Evolutionary conservation across 768 basidiomycete genomes (phyloP), one percentile per base, ranked within the genome.

Genomic region (Auriscalpium orientale): DNA sequence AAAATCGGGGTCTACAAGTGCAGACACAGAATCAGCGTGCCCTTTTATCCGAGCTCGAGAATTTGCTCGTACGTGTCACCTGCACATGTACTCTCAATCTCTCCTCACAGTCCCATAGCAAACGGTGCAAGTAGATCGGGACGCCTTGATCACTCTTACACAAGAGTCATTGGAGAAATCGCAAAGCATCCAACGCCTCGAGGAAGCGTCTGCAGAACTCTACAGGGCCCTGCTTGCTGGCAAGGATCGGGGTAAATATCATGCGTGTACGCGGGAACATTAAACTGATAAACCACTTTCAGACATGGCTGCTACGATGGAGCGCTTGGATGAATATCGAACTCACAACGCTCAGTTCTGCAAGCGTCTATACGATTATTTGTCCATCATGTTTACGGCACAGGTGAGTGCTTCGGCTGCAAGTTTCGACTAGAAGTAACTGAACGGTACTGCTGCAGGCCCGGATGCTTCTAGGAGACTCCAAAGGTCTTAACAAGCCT

Each of bases 221-320:
- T 98, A 98, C 76, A 97, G 95, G 67, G 95, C 95, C 0, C 71
- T 98, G 2, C 87, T 91, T 64, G 91, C 93, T 0, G 88, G 91
- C 7, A 77, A 87, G 60, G 95, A 98, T 65, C 87, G 88, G 62
- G 92, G 93, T 91, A 58, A 51, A 72, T 53, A 20, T 45, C 46
- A 9, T 50, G 49, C 47, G n/a, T 47, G 37, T 45, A 18, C 7
- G 16, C 8, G 47, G 15, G 40, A n/a, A 8, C 18, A 50, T 8
- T 11, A 13, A 40, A 7, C 15, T 38, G 9, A 16, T 35, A 8
- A 49, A 16, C 4, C 45, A 0, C 45, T 13, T 51, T 62, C 63
- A 85, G 95, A 95, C 65, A 95, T 98, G 85, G 92, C 94, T n/a
- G 94, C 94, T 8, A 94, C 93, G 0, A 95, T 95, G 81, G 94